Evolutionary conservation across 345 rosid genomes (phyloP).

Genomic region (Gynandropsis gynandra): DNA sequence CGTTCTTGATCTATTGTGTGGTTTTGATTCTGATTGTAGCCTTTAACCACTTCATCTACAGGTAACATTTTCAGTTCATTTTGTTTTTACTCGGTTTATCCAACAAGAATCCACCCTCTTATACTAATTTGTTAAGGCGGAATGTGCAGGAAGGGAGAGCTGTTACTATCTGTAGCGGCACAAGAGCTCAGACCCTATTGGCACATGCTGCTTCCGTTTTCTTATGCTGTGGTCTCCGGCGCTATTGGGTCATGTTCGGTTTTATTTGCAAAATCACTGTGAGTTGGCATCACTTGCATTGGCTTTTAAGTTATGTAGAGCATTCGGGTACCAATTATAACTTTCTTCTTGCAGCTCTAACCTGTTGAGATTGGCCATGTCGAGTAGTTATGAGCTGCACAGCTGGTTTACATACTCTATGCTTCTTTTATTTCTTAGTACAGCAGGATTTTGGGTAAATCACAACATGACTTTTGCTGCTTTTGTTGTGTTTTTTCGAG

Average conservation of each 20-base stretch:
- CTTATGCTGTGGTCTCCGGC: constrained; percentile 95
- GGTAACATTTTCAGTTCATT: constrained; percentile 35
- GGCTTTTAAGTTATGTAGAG: constrained; percentile 4
- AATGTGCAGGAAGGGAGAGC: constrained; percentile 78
- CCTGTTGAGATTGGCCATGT: constrained; percentile 88
- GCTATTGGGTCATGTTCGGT: constrained; percentile 98
- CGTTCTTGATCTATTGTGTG: constrained; percentile 81
- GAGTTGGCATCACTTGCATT: constrained; percentile 28
- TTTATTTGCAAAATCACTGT: constrained; percentile 97
- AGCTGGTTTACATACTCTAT: constrained; percentile 99
- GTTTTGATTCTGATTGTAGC: constrained; percentile 61
- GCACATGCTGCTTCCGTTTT: constrained; percentile 86
- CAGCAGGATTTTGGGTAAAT: constrained; percentile 97
- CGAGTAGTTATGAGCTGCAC: constrained; percentile 75
- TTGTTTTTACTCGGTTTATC: background rate
- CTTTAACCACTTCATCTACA: constrained; percentile 64
- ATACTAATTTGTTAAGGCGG: constrained; percentile 3
- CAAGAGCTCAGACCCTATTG: constrained; percentile 77
- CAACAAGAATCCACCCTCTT: background rate
- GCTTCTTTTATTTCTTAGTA: constrained; percentile 91
- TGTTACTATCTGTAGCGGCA: constrained; percentile 53
- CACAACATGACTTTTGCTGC: constrained; percentile 2
- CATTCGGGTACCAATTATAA: constrained; percentile 16
- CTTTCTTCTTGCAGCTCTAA: constrained; percentile 59
- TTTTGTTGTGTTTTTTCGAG: constrained; percentile 4